phyloP scores from a whole-genome alignment of 2,329 filamentous ascomycete genomes.

The Ascochyta rabiei region DNA sequence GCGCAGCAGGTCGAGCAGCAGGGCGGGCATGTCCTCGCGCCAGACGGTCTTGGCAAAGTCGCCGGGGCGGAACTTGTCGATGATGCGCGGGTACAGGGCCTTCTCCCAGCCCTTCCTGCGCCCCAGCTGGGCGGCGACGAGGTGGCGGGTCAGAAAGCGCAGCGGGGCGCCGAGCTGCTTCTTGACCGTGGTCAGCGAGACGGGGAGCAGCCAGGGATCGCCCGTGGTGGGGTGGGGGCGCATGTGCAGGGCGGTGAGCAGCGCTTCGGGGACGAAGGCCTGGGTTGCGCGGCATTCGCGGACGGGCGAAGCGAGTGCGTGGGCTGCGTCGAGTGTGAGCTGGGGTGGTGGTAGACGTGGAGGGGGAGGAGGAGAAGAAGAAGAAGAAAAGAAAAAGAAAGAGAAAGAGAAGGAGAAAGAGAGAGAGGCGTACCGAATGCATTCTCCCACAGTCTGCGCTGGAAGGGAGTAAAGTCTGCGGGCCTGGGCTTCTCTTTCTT shows the following conservation, averaged over 20 bases:
- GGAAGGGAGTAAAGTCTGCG: slow-evolving; percentile 56
- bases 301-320: slow-evolving; percentile 65
- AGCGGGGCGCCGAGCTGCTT: slow-evolving; percentile 33
- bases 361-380: too few species aligned
- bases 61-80: slow-evolving; percentile 43
- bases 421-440: slow-evolving; percentile 61
- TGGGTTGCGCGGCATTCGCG: slow-evolving; percentile 62
- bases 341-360: not conserved
- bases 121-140: slow-evolving; percentile 24
- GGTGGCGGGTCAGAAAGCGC: slow-evolving; percentile 27
- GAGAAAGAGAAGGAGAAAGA: not conserved
- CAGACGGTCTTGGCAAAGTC: slow-evolving; percentile 49
- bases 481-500: slow-evolving; percentile 52
- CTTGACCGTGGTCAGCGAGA: slow-evolving; percentile 31
- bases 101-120: slow-evolving; percentile 31
- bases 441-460: slow-evolving; percentile 65
- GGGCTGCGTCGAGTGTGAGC: slow-evolving; percentile 54
- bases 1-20: slow-evolving; percentile 49
- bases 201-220: slow-evolving; percentile 64
- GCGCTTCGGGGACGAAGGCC: slow-evolving; percentile 61
- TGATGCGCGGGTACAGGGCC: slow-evolving; percentile 33
- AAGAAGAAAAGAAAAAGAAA: too few species aligned
- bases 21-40: slow-evolving; percentile 55
- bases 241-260: slow-evolving; percentile 67
- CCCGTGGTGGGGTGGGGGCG: slow-evolving; percentile 61